These are phyloP conservation scores for Pythium phragmitis DNA, from an alignment of 352 stramenopile species.

Conservation along the genomic window DNA sequence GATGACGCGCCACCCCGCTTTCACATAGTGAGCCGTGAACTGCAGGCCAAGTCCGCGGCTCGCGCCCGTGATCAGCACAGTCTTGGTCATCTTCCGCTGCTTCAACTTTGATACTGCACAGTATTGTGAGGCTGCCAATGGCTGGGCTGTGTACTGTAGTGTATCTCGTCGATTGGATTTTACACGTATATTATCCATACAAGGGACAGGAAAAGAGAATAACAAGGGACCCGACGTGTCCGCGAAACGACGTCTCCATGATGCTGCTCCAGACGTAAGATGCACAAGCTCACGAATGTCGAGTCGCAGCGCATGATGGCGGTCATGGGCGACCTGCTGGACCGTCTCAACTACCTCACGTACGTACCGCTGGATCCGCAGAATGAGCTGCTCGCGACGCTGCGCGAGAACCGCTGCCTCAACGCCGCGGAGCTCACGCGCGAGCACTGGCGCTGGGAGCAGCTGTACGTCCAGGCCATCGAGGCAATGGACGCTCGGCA, in stretches of 20 bases:
- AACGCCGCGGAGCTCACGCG: conserved; percentile 60
- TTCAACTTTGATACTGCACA: too few relatives aligned
- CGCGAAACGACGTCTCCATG: conserved; percentile 1
- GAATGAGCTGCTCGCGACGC: conserved; percentile 43
- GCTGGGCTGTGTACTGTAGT: neutral
- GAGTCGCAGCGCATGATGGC: conserved; percentile 88
- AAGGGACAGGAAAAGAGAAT: neutral
- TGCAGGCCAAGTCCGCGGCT: conserved; percentile 31
- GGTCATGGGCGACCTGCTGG: conserved; percentile 82
- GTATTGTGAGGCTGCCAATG: too few relatives aligned
- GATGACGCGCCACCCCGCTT: conserved; percentile 30
- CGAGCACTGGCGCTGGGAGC: conserved; percentile 79
- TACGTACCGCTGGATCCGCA: conserved; percentile 74
- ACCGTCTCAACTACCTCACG: conserved; percentile 84
- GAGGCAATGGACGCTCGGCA: conserved; percentile 59
- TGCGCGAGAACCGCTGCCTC: conserved; percentile 65
- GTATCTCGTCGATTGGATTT: neutral
- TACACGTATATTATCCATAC: neutral
- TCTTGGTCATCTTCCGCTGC: conserved; percentile 13
- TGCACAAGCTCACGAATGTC: conserved; percentile 89
- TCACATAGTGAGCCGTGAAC: conserved; percentile 32
- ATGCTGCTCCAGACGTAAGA: conserved; percentile 18
- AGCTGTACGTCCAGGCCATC: conserved; percentile 60
- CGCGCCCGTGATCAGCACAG: conserved; percentile 37
- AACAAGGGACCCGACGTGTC: neutral